Evolutionary conservation across 1,139 yeast species (phyloP), one percentile per base, ranked within the genome.

Genomic region (Zygosaccharomyces sapae): DNA sequence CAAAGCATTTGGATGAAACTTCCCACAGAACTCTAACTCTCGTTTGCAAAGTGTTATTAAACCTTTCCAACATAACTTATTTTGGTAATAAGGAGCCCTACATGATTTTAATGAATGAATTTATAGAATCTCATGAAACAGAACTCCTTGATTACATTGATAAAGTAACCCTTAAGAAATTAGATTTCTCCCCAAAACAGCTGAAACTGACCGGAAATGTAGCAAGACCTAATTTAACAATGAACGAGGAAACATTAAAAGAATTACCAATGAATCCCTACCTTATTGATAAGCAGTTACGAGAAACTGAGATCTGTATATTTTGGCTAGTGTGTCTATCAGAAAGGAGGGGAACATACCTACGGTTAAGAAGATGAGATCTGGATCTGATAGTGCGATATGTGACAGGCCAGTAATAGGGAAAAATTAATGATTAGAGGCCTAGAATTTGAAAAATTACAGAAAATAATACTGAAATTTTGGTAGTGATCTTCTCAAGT

Each of bases 31-130:
- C 95, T 0, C 68, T 90, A 45, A 87, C 96, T 0, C 68, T 89
- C 38, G 71, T 89, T 12, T 88, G 97, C n/a, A 92, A 92, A 61
- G 75, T 87, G 18, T 65, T 90, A 38, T 77, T 89, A 63, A 86
- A 86, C 41, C 75, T 90, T 54, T 89, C 96, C 1, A 90, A 86
- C 55, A 69, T 95, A 41, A 81, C 82, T 34, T 69, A 70, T 43
- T 88, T 92, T 65, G 88, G 83, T 62, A 53, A 86, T 45, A 90
- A 89, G 61, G 97, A 90, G 61, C 88, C 94, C 0, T 88, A 84
- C 72, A 72, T 92, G 69, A 73, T 78, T 24, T 73, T 71, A 30
- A 75, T 90, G 80, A 90, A 90, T 63, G 55, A 52, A 1, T 89
- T 90, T 57, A 73, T 90, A 40, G 72, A 73, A 2, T 70, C 69